A percentile compares a stretch with the other conserved stretches of the same genome.
These are phyloP conservation scores for Beauveria asiatica DNA, from an alignment of 2,329 filamentous ascomycete species.

Conservation along the genomic window DNA sequence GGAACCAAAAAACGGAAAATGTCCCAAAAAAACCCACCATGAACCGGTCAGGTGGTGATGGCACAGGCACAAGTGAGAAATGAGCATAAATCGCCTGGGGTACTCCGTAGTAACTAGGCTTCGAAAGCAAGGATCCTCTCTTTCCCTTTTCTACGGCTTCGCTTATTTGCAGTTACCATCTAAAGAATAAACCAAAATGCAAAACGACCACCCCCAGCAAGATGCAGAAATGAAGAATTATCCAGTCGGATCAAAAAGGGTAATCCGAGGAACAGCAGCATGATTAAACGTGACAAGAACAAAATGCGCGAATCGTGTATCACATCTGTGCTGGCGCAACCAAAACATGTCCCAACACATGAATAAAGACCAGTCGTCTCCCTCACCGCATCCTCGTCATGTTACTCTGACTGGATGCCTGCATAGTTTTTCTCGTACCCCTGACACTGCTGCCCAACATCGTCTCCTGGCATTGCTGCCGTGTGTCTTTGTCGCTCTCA, in stretches of 20 bases:
- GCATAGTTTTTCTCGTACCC: not conserved
- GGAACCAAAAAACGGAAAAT: not conserved
- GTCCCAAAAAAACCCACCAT: not conserved
- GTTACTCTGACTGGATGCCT: not conserved
- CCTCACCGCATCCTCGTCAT: not conserved
- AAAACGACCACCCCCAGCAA: not conserved
- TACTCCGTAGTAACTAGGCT: too few species aligned
- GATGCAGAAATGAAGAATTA: not conserved
- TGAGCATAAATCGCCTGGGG: not conserved
- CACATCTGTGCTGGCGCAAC: not conserved
- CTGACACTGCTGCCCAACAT: not conserved
- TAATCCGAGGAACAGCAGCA: not conserved
- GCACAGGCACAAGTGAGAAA: not conserved
- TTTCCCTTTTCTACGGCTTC: not conserved
- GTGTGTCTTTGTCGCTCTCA: not conserved
- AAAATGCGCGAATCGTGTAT: not conserved
- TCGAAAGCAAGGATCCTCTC: not conserved
- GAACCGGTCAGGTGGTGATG: not conserved
- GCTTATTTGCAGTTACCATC: not conserved
- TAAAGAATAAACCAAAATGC: not conserved
- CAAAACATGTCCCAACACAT: not conserved
- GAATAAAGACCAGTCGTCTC: not conserved
- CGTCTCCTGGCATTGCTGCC: not conserved
- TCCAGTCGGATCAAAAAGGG: not conserved
- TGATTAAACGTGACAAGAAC: not conserved